A percentile compares a stretch with the other conserved stretches of the same genome.
These are phyloP conservation scores for Ilex asprella DNA, from an alignment of 257 asterid species.

Conservation along the genomic window DNA sequence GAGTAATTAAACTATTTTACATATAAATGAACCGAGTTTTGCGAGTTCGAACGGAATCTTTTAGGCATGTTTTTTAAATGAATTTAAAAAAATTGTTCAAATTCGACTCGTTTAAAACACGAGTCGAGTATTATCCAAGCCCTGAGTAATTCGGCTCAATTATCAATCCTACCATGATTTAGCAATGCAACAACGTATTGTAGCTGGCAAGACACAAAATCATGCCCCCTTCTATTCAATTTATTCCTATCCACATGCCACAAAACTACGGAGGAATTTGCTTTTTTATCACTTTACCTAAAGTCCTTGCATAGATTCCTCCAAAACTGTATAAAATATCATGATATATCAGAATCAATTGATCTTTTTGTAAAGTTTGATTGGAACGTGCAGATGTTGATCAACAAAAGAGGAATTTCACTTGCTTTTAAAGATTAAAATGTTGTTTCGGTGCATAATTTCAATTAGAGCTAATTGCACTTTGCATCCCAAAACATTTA, in stretches of 20 bases:
- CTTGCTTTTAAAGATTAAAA: conserved; percentile 1
- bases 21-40: no score
- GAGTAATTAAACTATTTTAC: no score
- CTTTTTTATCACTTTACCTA: conserved; percentile 34
- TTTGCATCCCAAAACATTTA: no score
- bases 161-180: no score
- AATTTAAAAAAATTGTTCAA: no score
- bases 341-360: conserved; percentile 54
- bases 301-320: conserved; percentile 49
- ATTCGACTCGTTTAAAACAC: no score
- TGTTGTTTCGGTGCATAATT: no score
- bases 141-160: no score
- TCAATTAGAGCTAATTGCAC: no score
- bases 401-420: conserved; percentile 21
- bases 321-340: conserved; percentile 57
- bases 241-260: conserved; percentile 56
- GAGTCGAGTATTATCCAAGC: no score
- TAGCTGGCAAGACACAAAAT: conserved; percentile 20
- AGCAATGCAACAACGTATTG: not conserved
- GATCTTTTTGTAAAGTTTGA: conserved; percentile 37
- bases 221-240: conserved; percentile 23
- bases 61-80: no score
- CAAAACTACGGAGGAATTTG: conserved; percentile 38
- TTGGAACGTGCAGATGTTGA: conserved; percentile 23
- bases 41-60: no score